These are phyloP conservation scores for Sesbania bispinosa DNA, from an alignment of 306 rosid genomes.

Conservation along the genomic window DNA sequence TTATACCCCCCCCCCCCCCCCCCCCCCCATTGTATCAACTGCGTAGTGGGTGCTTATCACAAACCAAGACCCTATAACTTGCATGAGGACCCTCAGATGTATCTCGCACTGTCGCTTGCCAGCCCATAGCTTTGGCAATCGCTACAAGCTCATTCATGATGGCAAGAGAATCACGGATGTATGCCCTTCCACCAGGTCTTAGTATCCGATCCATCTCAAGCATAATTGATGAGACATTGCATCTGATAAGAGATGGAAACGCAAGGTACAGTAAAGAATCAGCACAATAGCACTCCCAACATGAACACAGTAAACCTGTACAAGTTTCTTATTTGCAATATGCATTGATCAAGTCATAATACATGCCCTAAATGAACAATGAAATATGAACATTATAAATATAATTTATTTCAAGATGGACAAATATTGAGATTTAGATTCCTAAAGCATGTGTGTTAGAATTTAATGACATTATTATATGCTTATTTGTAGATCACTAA, in stretches of 20 bases:
- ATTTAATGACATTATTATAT: not conserved
- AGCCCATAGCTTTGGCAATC: slow-evolving; percentile 75
- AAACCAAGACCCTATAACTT: slow-evolving; percentile 72
- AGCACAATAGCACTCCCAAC: not conserved
- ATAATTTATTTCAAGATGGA: too few relatives aligned
- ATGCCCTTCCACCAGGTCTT: slow-evolving; percentile 79
- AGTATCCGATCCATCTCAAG: slow-evolving; percentile 94
- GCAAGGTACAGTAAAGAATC: not conserved
- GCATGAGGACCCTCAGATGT: slow-evolving; percentile 93
- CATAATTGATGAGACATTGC: slow-evolving; percentile 77
- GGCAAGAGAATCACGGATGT: slow-evolving; percentile 70
- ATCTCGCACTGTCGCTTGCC: slow-evolving; percentile 61
- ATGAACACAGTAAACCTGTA: not conserved
- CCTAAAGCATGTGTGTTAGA: not conserved
- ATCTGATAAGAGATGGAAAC: slow-evolving; percentile 46
- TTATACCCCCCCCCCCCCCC: too few relatives aligned
- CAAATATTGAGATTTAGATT: not conserved
- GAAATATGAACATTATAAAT: too few relatives aligned
- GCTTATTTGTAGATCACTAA: not conserved
- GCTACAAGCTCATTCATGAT: slow-evolving; percentile 80
- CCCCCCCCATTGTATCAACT: slow-evolving; percentile 33
- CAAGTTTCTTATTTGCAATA: not conserved
- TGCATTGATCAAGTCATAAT: not conserved
- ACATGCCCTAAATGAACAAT: not conserved
- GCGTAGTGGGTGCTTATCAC: slow-evolving; percentile 58